Evolutionary conservation across 2,329 filamentous ascomycete genomes (phyloP).

Genomic region (Diaporthe ilicicola): DNA sequence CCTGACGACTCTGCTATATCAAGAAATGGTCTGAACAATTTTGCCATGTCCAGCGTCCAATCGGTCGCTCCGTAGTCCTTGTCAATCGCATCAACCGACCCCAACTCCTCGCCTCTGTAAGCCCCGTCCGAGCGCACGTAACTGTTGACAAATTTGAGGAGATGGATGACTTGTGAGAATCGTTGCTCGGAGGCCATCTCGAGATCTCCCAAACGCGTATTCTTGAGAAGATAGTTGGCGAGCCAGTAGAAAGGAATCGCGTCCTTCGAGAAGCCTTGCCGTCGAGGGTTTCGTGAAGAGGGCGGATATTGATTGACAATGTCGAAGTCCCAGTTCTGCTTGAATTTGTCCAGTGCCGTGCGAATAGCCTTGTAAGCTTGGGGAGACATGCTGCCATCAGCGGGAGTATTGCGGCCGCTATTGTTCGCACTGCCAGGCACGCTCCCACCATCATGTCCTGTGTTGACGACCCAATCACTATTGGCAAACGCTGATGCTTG

Average conservation of each 20-base stretch:
- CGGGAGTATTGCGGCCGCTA: conserved; percentile 56
- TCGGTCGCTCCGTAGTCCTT: conserved; percentile 70
- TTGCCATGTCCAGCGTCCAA: conserved; percentile 75
- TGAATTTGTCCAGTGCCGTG: conserved; percentile 75
- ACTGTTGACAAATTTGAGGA: conserved; percentile 66
- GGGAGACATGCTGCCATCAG: conserved; percentile 53
- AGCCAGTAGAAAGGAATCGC: conserved; percentile 79
- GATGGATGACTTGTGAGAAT: conserved; percentile 66
- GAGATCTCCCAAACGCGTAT: conserved; percentile 61
- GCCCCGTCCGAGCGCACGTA: conserved; percentile 72
- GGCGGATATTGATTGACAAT: conserved; percentile 73
- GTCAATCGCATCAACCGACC: conserved; percentile 74
- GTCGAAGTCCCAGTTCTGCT: conserved; percentile 75
- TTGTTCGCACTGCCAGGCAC: conserved; percentile 54
- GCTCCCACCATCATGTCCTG: conserved; percentile 50
- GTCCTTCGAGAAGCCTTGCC: conserved; percentile 76
- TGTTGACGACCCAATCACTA: conserved; percentile 63
- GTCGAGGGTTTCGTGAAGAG: conserved; percentile 55
- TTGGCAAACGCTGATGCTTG: conserved; percentile 66
- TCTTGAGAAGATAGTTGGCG: conserved; percentile 71
- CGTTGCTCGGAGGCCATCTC: conserved; percentile 65
- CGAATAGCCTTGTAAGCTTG: conserved; percentile 57
- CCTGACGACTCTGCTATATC: conserved; percentile 3
- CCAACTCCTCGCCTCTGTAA: conserved; percentile 71
- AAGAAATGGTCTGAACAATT: conserved; percentile 71